Conservation (phyloP, 495 filamentous ascomycete genomes). For the Schizothecium vesticola region DNA sequence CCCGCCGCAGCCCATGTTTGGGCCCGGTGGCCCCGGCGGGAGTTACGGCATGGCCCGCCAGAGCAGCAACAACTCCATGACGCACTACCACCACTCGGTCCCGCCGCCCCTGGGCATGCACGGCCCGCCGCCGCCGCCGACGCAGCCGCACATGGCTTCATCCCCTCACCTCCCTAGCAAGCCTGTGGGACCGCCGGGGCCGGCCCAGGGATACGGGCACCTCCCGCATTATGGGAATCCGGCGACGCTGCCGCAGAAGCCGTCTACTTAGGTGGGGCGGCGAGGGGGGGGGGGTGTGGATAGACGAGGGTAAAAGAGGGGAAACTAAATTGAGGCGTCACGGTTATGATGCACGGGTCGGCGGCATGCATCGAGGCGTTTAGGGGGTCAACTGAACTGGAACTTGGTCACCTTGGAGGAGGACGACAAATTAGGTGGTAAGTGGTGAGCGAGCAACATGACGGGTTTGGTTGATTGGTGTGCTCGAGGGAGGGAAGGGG, state of each 20-base stretch:
- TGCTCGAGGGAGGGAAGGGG: neutral
- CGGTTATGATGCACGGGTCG: neutral
- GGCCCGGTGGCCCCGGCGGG: slow-evolving; percentile 11
- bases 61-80: slow-evolving; percentile 49
- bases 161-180: slow-evolving; percentile 37
- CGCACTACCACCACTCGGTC: slow-evolving; percentile 35
- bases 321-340: slow-evolving; percentile 12
- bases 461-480: neutral
- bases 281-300: slow-evolving; percentile 18
- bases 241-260: slow-evolving; percentile 52
- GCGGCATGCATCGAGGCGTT: slow-evolving; percentile 26
- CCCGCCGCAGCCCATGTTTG: slow-evolving; percentile 32
- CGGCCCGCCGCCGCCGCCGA: slow-evolving; percentile 4
- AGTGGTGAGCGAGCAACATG: neutral
- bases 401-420: neutral
- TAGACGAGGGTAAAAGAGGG: slow-evolving; percentile 5
- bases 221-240: slow-evolving; percentile 53
- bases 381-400: slow-evolving; percentile 11
- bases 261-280: slow-evolving; percentile 29
- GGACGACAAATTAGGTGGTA: neutral
- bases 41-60: slow-evolving; percentile 49
- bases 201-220: slow-evolving; percentile 39
- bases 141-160: slow-evolving; percentile 27
- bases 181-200: slow-evolving; percentile 22
- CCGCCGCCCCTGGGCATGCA: slow-evolving; percentile 14